Evolutionary conservation across 768 basidiomycete species (phyloP).

Genomic region (Strobilomyces dryophilus): DNA sequence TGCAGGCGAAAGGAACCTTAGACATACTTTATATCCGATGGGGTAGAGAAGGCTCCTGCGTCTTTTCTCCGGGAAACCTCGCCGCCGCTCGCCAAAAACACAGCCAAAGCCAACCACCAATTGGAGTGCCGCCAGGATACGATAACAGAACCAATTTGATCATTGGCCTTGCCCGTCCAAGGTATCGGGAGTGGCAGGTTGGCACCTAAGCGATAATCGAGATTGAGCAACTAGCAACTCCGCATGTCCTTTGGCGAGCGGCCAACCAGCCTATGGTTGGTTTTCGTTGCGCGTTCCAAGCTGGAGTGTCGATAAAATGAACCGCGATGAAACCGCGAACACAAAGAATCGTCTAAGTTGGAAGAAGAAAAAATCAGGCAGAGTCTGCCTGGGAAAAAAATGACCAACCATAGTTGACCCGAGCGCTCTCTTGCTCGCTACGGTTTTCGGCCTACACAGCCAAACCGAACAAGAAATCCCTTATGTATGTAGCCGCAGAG

Average conservation of each 20-base stretch:
- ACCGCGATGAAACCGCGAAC: not conserved
- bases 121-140: not conserved
- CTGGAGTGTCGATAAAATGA: not conserved
- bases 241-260: not conserved
- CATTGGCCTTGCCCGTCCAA: not conserved
- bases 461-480: not conserved
- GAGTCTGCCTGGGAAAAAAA: constrained; percentile 4
- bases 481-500: not conserved
- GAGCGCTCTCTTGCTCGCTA: not conserved
- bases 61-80: not conserved
- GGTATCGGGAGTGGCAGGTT: not conserved
- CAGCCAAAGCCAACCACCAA: not conserved
- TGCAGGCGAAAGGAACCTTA: not conserved
- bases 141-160: not conserved
- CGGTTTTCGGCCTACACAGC: not conserved
- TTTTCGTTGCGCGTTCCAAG: not conserved
- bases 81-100: not conserved
- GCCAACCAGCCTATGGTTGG: not conserved
- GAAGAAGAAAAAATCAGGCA: not conserved
- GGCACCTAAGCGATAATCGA: not conserved
- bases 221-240: not conserved
- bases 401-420: not conserved
- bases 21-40: not conserved
- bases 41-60: not conserved
- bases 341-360: not conserved